Percentiles rank a stretch among this genome's conserved stretches.
Conservation (phyloP, 2,329 filamentous ascomycete genomes). For the Aspergillus costaricaensis region DNA sequence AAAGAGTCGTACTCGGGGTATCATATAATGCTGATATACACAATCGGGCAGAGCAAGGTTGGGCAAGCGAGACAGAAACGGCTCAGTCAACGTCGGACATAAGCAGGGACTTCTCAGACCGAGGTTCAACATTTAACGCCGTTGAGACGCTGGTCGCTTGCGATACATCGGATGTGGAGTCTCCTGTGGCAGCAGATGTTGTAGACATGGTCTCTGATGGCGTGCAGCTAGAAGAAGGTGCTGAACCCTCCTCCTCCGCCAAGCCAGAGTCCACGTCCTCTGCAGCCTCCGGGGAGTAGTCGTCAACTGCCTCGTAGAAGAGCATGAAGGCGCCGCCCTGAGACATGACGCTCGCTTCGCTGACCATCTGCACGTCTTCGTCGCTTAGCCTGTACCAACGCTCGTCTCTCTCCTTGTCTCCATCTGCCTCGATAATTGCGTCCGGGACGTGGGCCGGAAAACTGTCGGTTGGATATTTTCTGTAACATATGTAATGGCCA, state of each 20-base stretch:
- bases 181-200: slow-evolving; percentile 27
- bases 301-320: slow-evolving; percentile 80
- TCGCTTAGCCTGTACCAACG: slow-evolving; percentile 93
- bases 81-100: slow-evolving; percentile 18
- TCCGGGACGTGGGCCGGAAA: slow-evolving; percentile 39
- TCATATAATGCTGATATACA: slow-evolving; percentile 21
- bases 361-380: slow-evolving; percentile 74
- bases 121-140: slow-evolving; percentile 17
- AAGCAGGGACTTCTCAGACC: slow-evolving; percentile 3
- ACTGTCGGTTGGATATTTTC: slow-evolving; percentile 60
- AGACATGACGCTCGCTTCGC: slow-evolving; percentile 70
- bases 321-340: slow-evolving; percentile 93
- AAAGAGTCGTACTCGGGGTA: slow-evolving; percentile 20
- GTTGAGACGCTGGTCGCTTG: slow-evolving; percentile 33
- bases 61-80: not conserved
- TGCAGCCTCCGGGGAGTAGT: not conserved
- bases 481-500: slow-evolving; percentile 92
- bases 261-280: slow-evolving; percentile 7
- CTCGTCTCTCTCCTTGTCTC: slow-evolving; percentile 43
- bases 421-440: slow-evolving; percentile 34
- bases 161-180: slow-evolving; percentile 29
- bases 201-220: slow-evolving; percentile 31
- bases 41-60: slow-evolving; percentile 4
- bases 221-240: slow-evolving; percentile 23
- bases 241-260: slow-evolving; percentile 15